phyloP scores from a whole-genome alignment of 1,284 basidiomycete species.

The Boletus smithii region DNA sequence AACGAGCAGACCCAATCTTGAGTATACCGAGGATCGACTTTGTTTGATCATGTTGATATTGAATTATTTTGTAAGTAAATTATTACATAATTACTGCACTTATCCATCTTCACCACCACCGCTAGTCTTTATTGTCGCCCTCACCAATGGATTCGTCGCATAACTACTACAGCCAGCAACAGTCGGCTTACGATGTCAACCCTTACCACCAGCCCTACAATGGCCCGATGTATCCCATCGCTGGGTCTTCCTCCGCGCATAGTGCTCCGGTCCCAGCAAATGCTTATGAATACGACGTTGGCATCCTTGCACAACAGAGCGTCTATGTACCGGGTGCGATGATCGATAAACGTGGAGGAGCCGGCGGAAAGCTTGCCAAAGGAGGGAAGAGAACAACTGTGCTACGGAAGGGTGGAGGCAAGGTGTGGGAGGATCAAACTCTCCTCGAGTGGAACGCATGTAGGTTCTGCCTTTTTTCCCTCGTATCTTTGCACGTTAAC shows the following conservation, averaged over 20 bases:
- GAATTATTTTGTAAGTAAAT: not conserved
- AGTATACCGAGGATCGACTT: constrained; percentile 7
- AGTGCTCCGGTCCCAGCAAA: constrained; percentile 82
- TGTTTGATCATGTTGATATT: constrained; percentile 33
- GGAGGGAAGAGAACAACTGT: constrained; percentile 94
- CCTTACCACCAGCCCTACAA: constrained; percentile 76
- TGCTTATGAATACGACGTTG: constrained; percentile 85
- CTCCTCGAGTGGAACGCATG: constrained; percentile 97
- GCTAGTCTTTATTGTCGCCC: not conserved
- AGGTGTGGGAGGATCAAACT: constrained; percentile 97
- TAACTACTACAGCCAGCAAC: constrained; percentile 41
- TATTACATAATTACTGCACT: constrained; percentile 22
- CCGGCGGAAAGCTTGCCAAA: constrained; percentile 80
- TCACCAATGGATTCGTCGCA: constrained; percentile 32
- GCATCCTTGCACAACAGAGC: constrained; percentile 81
- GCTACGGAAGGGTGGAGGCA: constrained; percentile 89
- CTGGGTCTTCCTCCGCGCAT: constrained; percentile 64
- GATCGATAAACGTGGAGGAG: constrained; percentile 80
- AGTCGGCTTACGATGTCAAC: constrained; percentile 59
- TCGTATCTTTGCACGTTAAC: not conserved
- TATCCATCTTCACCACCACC: not conserved
- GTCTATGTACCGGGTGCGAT: constrained; percentile 86
- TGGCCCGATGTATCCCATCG: constrained; percentile 67
- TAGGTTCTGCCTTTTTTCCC: constrained; percentile 42
- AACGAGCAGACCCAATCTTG: constrained; percentile 22